phyloP scores from a whole-genome alignment of 768 basidiomycete genomes.

The Pholiota microspora region DNA sequence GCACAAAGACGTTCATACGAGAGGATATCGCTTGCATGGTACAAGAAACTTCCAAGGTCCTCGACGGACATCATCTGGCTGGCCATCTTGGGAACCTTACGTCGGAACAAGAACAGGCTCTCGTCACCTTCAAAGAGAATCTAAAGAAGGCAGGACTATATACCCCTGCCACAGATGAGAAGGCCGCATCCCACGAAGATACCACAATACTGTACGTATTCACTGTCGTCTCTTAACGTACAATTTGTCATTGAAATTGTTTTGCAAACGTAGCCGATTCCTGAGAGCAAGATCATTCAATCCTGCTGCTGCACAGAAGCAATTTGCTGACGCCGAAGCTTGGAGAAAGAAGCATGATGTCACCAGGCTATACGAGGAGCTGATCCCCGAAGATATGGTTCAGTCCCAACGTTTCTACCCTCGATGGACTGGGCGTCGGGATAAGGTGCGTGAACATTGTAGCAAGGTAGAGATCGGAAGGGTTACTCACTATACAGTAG shows the following conservation, averaged over 20 bases:
- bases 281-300: slow-evolving; percentile 78
- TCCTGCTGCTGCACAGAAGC: slow-evolving; percentile 57
- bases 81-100: slow-evolving; percentile 59
- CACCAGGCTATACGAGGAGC: slow-evolving; percentile 57
- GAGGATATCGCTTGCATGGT: neutral
- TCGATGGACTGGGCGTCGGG: slow-evolving; percentile 76
- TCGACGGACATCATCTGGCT: slow-evolving; percentile 22
- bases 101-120: slow-evolving; percentile 41
- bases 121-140: slow-evolving; percentile 52
- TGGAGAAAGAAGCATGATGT: slow-evolving; percentile 70
- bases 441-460: slow-evolving; percentile 49
- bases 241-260: neutral
- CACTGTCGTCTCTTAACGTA: neutral
- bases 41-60: neutral
- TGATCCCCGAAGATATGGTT: slow-evolving; percentile 61
- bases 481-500: slow-evolving; percentile 29
- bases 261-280: slow-evolving; percentile 62
- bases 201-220: slow-evolving; percentile 58
- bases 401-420: slow-evolving; percentile 65
- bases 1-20: neutral
- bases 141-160: slow-evolving; percentile 55
- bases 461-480: too few relatives aligned
- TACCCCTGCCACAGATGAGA: slow-evolving; percentile 24
- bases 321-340: slow-evolving; percentile 63
- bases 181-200: slow-evolving; percentile 59